Conservation (phyloP, 1,139 yeast genomes). For the Protomyces lactucae-debilis region DNA sequence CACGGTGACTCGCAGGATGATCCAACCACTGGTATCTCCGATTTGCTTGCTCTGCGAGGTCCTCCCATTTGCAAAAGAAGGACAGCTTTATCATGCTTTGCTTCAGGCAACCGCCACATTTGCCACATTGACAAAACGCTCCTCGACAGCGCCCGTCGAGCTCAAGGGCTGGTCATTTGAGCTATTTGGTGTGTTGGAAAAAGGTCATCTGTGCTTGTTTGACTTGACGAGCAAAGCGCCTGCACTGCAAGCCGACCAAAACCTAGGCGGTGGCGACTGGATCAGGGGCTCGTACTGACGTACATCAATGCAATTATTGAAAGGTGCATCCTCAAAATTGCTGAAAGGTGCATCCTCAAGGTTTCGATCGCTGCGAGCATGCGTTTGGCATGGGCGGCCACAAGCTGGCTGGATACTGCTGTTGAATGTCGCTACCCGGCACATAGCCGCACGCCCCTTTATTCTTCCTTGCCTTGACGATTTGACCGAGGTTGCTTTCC, state of each 20-base stretch:
- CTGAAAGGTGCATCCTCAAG: too few relatives aligned
- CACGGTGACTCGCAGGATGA: neutral
- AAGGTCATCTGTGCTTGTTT: conserved; percentile 39
- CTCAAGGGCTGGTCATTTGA: conserved; percentile 36
- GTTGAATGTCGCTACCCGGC: neutral
- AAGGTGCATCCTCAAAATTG: too few relatives aligned
- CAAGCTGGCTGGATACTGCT: too few relatives aligned
- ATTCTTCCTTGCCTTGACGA: neutral
- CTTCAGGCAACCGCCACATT: conserved; percentile 38
- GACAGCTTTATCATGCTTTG: conserved; percentile 53
- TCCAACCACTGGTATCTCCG: conserved; percentile 44
- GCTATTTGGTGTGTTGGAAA: conserved; percentile 39
- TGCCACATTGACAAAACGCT: neutral
- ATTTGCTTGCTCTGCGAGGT: conserved; percentile 59
- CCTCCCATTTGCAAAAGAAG: conserved; percentile 77
- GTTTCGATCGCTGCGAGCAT: too few relatives aligned
- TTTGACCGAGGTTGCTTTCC: neutral
- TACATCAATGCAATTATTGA: too few relatives aligned
- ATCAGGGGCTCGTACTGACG: conserved; percentile 35
- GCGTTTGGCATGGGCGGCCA: too few relatives aligned
- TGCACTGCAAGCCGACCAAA: conserved; percentile 19
- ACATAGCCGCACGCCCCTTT: neutral
- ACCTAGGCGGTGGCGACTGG: conserved; percentile 67
- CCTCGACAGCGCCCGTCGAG: conserved; percentile 27
- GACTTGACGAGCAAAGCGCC: conserved; percentile 34